These are phyloP conservation scores for Melaleuca alternifolia DNA, from an alignment of 345 rosid species.

Conservation along the genomic window DNA sequence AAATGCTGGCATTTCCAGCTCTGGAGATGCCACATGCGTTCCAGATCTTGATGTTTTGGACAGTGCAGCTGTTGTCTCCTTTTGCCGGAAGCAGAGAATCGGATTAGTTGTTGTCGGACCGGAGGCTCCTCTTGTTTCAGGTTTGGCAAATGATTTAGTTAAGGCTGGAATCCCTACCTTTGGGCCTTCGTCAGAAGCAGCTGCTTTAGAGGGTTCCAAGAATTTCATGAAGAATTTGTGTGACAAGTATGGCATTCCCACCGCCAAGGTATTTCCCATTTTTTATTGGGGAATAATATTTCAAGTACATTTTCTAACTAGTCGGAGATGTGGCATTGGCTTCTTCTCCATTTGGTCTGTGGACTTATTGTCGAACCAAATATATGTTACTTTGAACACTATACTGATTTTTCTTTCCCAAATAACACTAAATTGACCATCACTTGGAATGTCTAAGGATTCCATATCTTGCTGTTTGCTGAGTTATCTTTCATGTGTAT, in stretches of 20 bases:
- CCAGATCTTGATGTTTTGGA: conserved; percentile 58
- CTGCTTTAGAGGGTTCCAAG: conserved; percentile 96
- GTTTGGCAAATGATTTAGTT: conserved; percentile 67
- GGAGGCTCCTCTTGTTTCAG: conserved; percentile 90
- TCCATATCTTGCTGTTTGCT: not conserved
- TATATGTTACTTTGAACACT: not conserved
- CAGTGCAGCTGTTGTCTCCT: conserved; percentile 55
- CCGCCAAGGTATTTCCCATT: conserved; percentile 63
- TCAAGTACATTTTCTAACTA: not conserved
- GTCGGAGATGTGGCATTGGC: not conserved
- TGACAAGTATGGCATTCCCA: conserved; percentile 80
- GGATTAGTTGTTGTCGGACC: conserved; percentile 91
- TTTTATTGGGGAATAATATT: not conserved
- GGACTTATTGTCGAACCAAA: not conserved
- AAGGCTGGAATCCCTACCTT: conserved; percentile 68
- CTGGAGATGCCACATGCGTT: conserved; percentile 77
- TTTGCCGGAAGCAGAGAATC: conserved; percentile 49
- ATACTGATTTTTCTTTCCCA: not conserved
- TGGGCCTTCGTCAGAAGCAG: conserved; percentile 95
- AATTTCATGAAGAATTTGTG: conserved; percentile 88
- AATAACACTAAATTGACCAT: not conserved
- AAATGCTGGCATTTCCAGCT: conserved; percentile 71
- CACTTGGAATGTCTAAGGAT: not conserved
- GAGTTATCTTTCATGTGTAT: not conserved
- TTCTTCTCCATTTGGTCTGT: not conserved